phyloP scores from a whole-genome alignment of 768 basidiomycete species.

The Strobilomyces confusus region DNA sequence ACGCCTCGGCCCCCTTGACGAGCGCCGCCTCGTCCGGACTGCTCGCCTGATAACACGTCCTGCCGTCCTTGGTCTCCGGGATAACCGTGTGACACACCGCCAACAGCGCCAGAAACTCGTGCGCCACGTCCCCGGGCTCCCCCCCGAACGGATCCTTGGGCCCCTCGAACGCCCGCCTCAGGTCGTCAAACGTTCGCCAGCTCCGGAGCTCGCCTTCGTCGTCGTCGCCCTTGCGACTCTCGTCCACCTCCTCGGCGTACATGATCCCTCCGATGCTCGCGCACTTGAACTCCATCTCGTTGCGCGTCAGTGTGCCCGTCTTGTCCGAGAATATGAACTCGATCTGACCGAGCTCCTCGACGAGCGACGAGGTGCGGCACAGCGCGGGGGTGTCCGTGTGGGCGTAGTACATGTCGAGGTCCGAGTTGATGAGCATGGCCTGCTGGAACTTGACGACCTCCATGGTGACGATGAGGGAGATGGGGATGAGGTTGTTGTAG shows the following conservation, averaged over 20 bases:
- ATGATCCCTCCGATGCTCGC: conserved; percentile 85
- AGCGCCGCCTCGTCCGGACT: conserved; percentile 98
- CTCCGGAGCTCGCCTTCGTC: conserved; percentile 42
- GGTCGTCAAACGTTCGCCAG: conserved; percentile 78
- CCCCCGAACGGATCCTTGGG: conserved; percentile 57
- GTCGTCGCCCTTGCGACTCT: conserved; percentile 65
- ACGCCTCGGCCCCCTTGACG: conserved; percentile 86
- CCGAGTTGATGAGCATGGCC: conserved; percentile 94
- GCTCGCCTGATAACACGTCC: conserved; percentile 91
- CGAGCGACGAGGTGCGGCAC: conserved; percentile 95
- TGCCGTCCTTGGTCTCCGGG: conserved; percentile 86
- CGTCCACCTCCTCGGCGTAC: conserved; percentile 91
- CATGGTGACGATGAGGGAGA: conserved; percentile 99
- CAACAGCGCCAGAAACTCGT: conserved; percentile 76
- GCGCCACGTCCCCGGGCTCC: conserved; percentile 34
- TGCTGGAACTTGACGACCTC: conserved; percentile 99
- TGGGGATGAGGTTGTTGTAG: conserved; percentile 98
- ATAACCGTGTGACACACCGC: conserved; percentile 99
- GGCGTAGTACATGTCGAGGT: conserved; percentile 97
- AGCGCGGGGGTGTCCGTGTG: conserved; percentile 94
- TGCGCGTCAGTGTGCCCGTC: conserved; percentile 92
- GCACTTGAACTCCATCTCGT: conserved; percentile 97
- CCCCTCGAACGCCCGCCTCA: conserved; percentile 53
- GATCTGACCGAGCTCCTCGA: conserved; percentile 98
- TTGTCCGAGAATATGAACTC: conserved; percentile 96